Evolutionary conservation across 352 stramenopile genomes (phyloP).

Genomic region (Pythium sukuiense): DNA sequence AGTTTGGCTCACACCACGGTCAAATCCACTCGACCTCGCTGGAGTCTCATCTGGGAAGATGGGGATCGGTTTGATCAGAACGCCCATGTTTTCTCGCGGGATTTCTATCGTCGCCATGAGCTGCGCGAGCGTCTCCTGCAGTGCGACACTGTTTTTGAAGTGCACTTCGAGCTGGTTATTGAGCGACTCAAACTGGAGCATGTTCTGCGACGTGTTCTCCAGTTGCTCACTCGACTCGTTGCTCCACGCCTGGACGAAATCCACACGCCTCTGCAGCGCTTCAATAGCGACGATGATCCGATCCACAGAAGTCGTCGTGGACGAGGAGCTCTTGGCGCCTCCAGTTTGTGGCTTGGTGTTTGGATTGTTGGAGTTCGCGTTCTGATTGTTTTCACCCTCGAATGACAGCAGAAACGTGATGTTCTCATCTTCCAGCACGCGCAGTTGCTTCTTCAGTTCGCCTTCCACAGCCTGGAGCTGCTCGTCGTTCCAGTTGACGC

Average conservation of each 20-base stretch:
- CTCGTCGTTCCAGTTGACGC: constrained; percentile 61
- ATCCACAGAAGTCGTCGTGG: constrained; percentile 45
- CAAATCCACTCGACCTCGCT: neutral
- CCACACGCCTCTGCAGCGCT: constrained; percentile 43
- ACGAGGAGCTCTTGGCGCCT: neutral
- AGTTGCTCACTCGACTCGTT: constrained; percentile 60
- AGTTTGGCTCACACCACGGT: constrained; percentile 18
- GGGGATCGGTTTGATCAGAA: constrained; percentile 48
- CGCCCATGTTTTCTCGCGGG: constrained; percentile 47
- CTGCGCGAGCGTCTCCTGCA: constrained; percentile 52
- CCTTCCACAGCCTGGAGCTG: constrained; percentile 53
- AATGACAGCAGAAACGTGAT: constrained; percentile 73
- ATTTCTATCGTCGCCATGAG: constrained; percentile 59
- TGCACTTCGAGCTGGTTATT: constrained; percentile 82
- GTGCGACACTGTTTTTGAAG: constrained; percentile 75
- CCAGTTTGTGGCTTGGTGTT: neutral
- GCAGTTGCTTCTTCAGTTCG: constrained; percentile 54
- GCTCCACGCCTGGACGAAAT: constrained; percentile 53
- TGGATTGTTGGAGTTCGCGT: neutral
- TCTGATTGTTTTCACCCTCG: constrained; percentile 36
- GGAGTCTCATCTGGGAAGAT: constrained; percentile 48
- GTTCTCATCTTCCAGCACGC: constrained; percentile 68
- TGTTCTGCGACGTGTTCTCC: constrained; percentile 58
- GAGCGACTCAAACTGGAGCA: constrained; percentile 75
- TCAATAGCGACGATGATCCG: constrained; percentile 62